Evolutionary conservation across 345 rosid genomes (phyloP).

Genomic region (Eucalyptus victrix): DNA sequence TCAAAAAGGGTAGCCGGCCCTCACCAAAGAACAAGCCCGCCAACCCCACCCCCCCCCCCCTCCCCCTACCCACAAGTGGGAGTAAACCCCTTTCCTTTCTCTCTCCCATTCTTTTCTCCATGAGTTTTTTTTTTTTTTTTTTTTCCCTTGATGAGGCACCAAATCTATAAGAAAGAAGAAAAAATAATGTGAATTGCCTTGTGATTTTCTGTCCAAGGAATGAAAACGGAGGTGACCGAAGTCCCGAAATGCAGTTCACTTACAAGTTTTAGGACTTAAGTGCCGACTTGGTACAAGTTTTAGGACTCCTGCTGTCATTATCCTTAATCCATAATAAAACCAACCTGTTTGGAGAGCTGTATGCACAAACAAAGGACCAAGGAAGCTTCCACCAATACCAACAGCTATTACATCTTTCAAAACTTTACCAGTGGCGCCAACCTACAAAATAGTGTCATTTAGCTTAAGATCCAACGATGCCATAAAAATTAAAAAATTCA

Average conservation of each 20-base stretch:
- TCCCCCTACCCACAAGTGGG: no score
- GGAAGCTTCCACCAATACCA: conserved; percentile 97
- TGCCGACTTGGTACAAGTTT: background rate
- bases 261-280: background rate
- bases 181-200: background rate
- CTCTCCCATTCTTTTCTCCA: background rate
- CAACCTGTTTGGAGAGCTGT: conserved; percentile 92
- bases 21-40: background rate
- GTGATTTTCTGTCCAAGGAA: background rate
- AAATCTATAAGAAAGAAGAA: background rate
- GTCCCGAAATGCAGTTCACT: background rate
- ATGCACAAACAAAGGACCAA: conserved; percentile 95
- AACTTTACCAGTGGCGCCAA: conserved; percentile 89
- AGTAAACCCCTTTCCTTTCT: background rate
- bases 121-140: background rate
- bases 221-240: background rate
- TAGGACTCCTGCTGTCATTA: background rate
- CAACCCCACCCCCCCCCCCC: background rate
- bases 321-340: background rate
- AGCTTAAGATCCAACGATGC: background rate
- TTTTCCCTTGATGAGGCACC: background rate
- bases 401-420: conserved; percentile 78
- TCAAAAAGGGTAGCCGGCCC: background rate
- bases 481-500: background rate
- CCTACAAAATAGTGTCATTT: conserved; percentile 26